These are phyloP conservation scores for Fragilariopsis cylindrus DNA, from an alignment of 108 stramenopile genomes.

Conservation along the genomic window DNA sequence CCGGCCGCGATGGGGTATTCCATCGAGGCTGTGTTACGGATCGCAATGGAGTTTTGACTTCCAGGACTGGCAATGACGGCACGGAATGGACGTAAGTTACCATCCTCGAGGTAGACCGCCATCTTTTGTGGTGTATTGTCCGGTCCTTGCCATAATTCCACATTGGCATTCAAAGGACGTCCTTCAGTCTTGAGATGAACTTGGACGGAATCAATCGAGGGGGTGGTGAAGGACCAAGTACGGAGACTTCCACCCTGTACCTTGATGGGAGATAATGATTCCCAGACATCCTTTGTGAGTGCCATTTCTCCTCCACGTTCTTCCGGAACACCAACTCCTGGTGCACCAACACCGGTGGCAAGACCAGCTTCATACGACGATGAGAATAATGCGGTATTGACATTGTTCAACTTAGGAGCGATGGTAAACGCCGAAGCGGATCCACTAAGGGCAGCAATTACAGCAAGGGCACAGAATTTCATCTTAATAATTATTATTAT, in stretches of 20 bases:
- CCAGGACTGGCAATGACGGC: slow-evolving; percentile 77
- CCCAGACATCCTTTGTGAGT: slow-evolving; percentile 57
- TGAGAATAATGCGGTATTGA: slow-evolving; percentile 52
- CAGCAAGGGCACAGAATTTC: slow-evolving; percentile 54
- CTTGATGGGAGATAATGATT: slow-evolving; percentile 49
- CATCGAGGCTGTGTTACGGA: slow-evolving; percentile 75
- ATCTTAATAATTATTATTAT: slow-evolving; percentile 14
- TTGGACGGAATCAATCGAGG: slow-evolving; percentile 65
- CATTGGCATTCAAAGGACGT: slow-evolving; percentile 77
- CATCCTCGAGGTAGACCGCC: slow-evolving; percentile 82
- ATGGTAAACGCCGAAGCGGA: slow-evolving; percentile 48
- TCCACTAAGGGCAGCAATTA: slow-evolving; percentile 51
- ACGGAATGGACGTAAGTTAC: slow-evolving; percentile 70
- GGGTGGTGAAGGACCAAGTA: slow-evolving; percentile 71
- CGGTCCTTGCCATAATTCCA: slow-evolving; percentile 77
- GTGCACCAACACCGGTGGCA: slow-evolving; percentile 32
- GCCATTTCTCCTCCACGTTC: slow-evolving; percentile 53
- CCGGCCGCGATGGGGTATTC: slow-evolving; percentile 76
- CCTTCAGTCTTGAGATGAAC: slow-evolving; percentile 80
- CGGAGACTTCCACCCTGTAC: slow-evolving; percentile 80
- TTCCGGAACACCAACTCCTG: slow-evolving; percentile 20
- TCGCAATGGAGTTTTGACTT: slow-evolving; percentile 74
- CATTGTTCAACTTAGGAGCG: slow-evolving; percentile 50
- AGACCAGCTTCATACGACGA: slow-evolving; percentile 57
- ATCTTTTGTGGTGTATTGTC: slow-evolving; percentile 83